Conservation (phyloP, 1,284 basidiomycete genomes). For the Irpex sp. region DNA sequence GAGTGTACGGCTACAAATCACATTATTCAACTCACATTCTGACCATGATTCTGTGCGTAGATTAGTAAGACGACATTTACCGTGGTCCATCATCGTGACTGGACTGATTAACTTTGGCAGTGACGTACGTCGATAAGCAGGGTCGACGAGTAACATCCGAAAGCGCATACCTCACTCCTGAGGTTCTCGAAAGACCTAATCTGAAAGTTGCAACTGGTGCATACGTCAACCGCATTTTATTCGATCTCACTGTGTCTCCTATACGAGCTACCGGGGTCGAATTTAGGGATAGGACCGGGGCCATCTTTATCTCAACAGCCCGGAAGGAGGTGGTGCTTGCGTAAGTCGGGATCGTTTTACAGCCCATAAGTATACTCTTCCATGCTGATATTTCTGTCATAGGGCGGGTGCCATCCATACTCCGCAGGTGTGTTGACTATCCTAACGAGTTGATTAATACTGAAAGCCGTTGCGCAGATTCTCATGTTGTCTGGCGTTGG, state of each 20-base stretch:
- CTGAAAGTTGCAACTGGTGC: constrained; percentile 54
- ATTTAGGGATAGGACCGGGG: constrained; percentile 38
- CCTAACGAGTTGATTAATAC: too few relatives aligned
- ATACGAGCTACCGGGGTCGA: constrained; percentile 61
- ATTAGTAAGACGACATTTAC: constrained; percentile 16
- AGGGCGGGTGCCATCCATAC: constrained; percentile 65
- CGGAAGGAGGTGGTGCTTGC: constrained; percentile 61
- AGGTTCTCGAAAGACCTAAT: constrained; percentile 59
- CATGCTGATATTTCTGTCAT: neutral
- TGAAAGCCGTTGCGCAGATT: constrained; percentile 36
- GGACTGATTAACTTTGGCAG: constrained; percentile 27
- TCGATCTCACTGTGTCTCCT: constrained; percentile 39
- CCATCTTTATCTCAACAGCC: constrained; percentile 41
- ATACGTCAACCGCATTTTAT: constrained; percentile 53
- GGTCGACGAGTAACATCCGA: constrained; percentile 57
- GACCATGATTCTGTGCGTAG: constrained; percentile 7
- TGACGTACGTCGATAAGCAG: constrained; percentile 57
- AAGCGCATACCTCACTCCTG: constrained; percentile 58
- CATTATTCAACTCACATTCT: neutral
- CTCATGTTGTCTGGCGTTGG: constrained; percentile 72
- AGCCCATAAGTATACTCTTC: neutral
- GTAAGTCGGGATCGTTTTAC: constrained; percentile 32
- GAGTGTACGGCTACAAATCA: constrained; percentile 16
- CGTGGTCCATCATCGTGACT: too few relatives aligned
- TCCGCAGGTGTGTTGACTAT: constrained; percentile 43